Base-by-base conservation (phyloP, 345 rosid genomes). In the Eucalyptus viminalis region DNA sequence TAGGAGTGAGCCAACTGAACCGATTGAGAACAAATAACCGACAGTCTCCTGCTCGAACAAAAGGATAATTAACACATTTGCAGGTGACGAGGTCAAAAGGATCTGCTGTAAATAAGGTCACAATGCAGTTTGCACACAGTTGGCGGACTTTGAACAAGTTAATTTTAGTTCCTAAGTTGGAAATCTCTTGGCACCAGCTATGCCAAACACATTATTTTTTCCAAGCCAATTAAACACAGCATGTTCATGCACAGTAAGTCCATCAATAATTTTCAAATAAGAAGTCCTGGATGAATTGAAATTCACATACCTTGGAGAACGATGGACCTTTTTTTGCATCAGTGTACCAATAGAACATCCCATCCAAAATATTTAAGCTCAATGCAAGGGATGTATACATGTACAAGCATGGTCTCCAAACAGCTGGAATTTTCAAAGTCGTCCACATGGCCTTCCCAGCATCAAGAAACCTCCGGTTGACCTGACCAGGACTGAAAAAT, bases 271-370 rank as follows among this genome's bases (percentile, higher is more conserved):
- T 62, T 51, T 76, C 45, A 44, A 58, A 67, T 21, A 14, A 53
- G 53, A 86, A 76, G 88, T 37, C 50, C n/a, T 6, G 22, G 1
- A 80, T 50, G 45, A 56, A 43, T 37, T 0, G 5, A 88, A 83
- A 45, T 44, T 88, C 86, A 80, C 27, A 43, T 93, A 97, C 99
- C 98, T 98, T 95, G 24, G 99, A 95, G 90, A 97, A 96, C 69
- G 92, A 90, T 50, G 99, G 99, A 11, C 99, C 99, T 10, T 37
- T 93, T 86, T 95, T 91, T 51, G 99, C 92, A 90, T 97, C 99
- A 29, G 99, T 97, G 88, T 91, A 95, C 98, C 99, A 97, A 88
- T 95, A 96, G 93, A 96, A 97, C 94, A 96, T 93, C n/a, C 99
- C 99, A 91, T 98, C 99, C 4, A 92, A 93, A 88, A 97, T 94